Percentiles rank a stretch among this genome's conserved stretches.
Evolutionary conservation across 306 rosid genomes (phyloP).

Genomic region (Ammopiptanthus mongolicus): DNA sequence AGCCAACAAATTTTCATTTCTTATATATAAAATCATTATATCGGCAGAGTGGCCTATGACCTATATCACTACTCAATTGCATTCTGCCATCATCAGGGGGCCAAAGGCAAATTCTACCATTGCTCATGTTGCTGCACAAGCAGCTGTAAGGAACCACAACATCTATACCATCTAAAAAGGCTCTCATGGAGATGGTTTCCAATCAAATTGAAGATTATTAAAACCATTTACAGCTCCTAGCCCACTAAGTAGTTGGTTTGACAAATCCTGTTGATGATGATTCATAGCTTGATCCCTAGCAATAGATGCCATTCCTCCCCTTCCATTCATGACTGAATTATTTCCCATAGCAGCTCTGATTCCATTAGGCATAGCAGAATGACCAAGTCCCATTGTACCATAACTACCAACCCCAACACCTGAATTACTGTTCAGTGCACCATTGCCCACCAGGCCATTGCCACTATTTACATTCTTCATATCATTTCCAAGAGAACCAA

Average conservation of each 20-base stretch:
- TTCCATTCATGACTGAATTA: conserved; percentile 75
- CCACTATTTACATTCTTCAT: conserved; percentile 60
- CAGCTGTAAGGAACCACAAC: conserved; percentile 39
- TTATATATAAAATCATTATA: conserved; percentile 62
- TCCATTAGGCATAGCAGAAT: conserved; percentile 72
- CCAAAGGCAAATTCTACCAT: conserved; percentile 45
- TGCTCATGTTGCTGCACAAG: conserved; percentile 56
- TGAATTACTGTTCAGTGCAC: conserved; percentile 47
- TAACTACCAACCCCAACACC: conserved; percentile 58
- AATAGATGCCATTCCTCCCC: conserved; percentile 74
- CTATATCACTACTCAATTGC: conserved; percentile 41
- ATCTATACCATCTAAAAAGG: conserved; percentile 24
- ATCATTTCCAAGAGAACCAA: conserved; percentile 66
- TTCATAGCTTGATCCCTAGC: conserved; percentile 81
- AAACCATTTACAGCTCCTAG: conserved; percentile 79
- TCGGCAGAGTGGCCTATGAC: conserved; percentile 61
- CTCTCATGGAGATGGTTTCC: conserved; percentile 77
- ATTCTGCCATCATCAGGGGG: conserved; percentile 31
- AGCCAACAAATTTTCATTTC: conserved; percentile 64
- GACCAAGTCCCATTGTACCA: conserved; percentile 69
- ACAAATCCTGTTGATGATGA: conserved; percentile 84
- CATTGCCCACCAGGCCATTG: conserved; percentile 58
- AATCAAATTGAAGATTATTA: conserved; percentile 81
- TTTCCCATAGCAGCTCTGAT: conserved; percentile 70
- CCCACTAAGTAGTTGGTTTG: conserved; percentile 82